Evolutionary conservation across 768 basidiomycete species (phyloP), one percentile per base, ranked within the genome.

Genomic region (Hericium alpestre): DNA sequence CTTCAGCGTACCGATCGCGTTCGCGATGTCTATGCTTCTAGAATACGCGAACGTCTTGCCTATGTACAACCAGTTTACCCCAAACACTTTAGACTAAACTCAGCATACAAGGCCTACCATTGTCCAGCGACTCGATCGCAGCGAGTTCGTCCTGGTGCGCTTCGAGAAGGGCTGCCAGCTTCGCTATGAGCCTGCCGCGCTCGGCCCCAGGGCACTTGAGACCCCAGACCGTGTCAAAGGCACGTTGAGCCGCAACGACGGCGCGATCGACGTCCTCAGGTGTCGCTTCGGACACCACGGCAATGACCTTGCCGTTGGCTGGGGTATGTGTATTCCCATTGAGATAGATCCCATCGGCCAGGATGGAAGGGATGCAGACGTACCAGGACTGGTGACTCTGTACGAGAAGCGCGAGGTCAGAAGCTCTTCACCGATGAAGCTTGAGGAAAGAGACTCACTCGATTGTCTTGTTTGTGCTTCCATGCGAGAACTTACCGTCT

Each of bases 211-310:
- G 70, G 18, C 69, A 65, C 57, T 84, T 81, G 58, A 83, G 69
- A 38, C 88, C 88, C 88, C 91, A 91, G 40, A 69, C 66, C 6
- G 79, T 82, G 16, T 86, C 79, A 68, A 77, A 80, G 1, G 82
- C 80, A 65, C 76, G 79, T 57, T 80, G 76, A 0, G 87, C 87
- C 41, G 78, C 84, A 4, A 74, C 70, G 56, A 92, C 90, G 0
- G 91, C 91, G 50, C 68, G 63, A 67, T 94, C 87, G 59, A 95
- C 81, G 65, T 94, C 92, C 60, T 81, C 77, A 9, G 75, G 56
- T 1, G 81, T 80, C 27, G 77, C 90, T 65, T 79, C 81, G 0
- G 80, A 69, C 58, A 90, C 70, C 43, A 73, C 58, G 0, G 81
- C 80, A 65, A 84, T 76, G 51, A 79, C 61, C 65, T 87, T 77